Evolutionary conservation across 495 filamentous ascomycete genomes (phyloP), one percentile per base, ranked within the genome.

Genomic region (Pyrenopolyporus hunteri): DNA sequence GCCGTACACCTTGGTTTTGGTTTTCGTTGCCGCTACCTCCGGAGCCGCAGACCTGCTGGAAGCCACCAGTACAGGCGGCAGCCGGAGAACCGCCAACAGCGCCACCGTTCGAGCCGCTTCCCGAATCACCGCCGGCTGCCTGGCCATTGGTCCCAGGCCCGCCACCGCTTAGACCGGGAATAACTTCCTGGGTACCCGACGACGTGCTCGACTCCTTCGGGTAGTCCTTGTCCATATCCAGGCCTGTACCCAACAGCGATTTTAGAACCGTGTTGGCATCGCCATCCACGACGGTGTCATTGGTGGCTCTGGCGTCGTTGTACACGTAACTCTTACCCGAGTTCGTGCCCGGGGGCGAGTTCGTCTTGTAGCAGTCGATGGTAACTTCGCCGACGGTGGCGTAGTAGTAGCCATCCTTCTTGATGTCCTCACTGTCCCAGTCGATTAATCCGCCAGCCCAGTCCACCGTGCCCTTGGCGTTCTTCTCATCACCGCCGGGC

Each of bases 381-480:
- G 75, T 83, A 54, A 98, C 84, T 29, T 93, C 86, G 48, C 84
- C 81, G 65, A 96, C 83, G 23, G 82, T 85, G 45, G 92, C 89
- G 73, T 89, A 97, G 82, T 96, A 95, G 80, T 97, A 97, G 7
- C 90, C 89, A 68, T 86, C 77, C 33, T 87, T 76, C 80, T 92
- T 76, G 80, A 97, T 93, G 70, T 93, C 89, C 43, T 79, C 76
- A 62, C 81, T 84, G 70, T 90, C 82, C 94, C 94, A 98, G 76
- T 95, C 82, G 61, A 98, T 91, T 53, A 81, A 74, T 57, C 94
- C 94, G 66, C 94, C 94, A 10, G 94, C 88, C 94, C 94, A 98
- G 42, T 84, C 82, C 59, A 97, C 85, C 11, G 94, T 98, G 57
- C 95, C 94, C 66, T 87, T 51, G 22, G 83, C 89, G 70, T 96